phyloP scores from a whole-genome alignment of 2,329 filamentous ascomycete species.

The Diatrype stigma region DNA sequence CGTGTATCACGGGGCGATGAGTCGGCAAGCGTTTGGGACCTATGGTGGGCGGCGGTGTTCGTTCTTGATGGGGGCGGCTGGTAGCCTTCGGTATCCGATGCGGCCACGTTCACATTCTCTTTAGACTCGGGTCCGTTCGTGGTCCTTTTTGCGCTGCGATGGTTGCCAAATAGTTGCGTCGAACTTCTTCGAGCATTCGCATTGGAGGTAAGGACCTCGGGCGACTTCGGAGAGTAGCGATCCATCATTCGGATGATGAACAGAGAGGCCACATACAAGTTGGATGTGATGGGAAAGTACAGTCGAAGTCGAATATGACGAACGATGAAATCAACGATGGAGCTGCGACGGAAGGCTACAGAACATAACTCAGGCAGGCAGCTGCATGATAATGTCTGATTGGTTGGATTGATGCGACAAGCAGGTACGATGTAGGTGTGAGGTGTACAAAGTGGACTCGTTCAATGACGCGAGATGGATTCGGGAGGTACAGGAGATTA shows the following conservation, averaged over 20 bases:
- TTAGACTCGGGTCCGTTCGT: constrained; percentile 14
- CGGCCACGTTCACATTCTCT: constrained; percentile 13
- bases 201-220: constrained; percentile 18
- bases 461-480: too few relatives aligned
- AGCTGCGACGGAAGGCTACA: constrained; percentile 2
- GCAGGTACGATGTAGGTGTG: background rate
- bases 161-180: constrained; percentile 14
- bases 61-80: constrained; percentile 3
- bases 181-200: constrained; percentile 19
- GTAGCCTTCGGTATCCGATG: constrained; percentile 17
- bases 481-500: too few relatives aligned
- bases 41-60: constrained; percentile 4
- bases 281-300: background rate
- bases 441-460: too few relatives aligned
- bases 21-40: constrained; percentile 9
- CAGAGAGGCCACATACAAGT: background rate
- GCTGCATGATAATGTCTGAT: constrained; percentile 5
- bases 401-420: background rate
- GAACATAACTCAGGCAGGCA: constrained; percentile 10
- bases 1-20: constrained; percentile 20
- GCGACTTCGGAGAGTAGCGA: constrained; percentile 14
- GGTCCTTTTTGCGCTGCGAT: constrained; percentile 10
- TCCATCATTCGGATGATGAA: constrained; percentile 12
- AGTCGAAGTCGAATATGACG: constrained; percentile 6
- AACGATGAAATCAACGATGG: background rate